Percentiles rank a stretch among this genome's conserved stretches.
Conservation (phyloP, 2,329 filamentous ascomycete genomes). For the Cladophialophora exuberans region DNA sequence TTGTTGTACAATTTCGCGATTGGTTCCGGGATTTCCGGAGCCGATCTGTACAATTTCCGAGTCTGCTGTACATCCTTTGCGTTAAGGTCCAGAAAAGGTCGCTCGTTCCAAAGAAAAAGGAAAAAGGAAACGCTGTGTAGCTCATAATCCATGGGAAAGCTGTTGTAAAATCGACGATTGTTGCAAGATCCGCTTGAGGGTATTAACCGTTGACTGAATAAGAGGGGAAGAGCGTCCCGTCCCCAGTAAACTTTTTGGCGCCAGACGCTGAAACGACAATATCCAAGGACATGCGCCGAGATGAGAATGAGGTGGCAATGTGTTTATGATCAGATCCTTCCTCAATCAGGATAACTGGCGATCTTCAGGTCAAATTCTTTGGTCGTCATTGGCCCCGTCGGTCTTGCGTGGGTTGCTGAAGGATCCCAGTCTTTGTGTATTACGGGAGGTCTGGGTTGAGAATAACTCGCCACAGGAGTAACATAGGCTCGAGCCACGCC, state of each 20-base stretch:
- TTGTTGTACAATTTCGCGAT: background rate
- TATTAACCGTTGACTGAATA: background rate
- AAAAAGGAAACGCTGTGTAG: background rate
- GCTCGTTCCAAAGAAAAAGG: background rate
- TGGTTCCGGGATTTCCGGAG: background rate
- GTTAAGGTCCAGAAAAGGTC: too few species aligned
- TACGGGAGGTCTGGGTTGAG: slow-evolving; percentile 49
- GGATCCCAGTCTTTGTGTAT: slow-evolving; percentile 30
- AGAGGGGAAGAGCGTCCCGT: background rate
- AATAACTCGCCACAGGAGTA: slow-evolving; percentile 53
- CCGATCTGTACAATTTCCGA: slow-evolving; percentile 15
- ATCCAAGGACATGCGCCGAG: background rate
- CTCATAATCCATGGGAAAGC: slow-evolving; percentile 9
- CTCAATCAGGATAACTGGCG: background rate
- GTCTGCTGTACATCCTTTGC: slow-evolving; percentile 5
- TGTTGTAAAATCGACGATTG: background rate
- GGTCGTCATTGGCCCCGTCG: slow-evolving; percentile 3
- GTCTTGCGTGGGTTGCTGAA: slow-evolving; percentile 23
- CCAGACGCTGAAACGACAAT: slow-evolving; percentile 8
- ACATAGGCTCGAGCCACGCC: slow-evolving; percentile 51
- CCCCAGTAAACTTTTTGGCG: slow-evolving; percentile 4
- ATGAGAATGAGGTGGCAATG: background rate
- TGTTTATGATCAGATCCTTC: background rate
- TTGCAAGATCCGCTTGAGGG: slow-evolving; percentile 2
- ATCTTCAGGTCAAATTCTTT: slow-evolving; percentile 6